phyloP scores from a whole-genome alignment of 805 yeast genomes.

The Yamadazyma insecticola region DNA sequence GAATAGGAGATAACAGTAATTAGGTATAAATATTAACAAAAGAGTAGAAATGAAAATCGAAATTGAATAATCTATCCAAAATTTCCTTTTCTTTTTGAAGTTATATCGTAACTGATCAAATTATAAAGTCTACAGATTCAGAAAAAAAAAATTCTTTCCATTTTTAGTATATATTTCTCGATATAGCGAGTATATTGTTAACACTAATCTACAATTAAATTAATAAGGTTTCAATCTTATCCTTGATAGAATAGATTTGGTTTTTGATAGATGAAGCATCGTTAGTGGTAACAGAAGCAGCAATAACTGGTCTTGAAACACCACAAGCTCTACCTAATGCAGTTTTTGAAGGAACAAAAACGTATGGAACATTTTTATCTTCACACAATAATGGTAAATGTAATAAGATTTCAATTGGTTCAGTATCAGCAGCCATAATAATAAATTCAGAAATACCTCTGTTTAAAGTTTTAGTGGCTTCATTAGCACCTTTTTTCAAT shows the following conservation, averaged over 20 bases:
- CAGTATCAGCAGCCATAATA: slow-evolving; percentile 99
- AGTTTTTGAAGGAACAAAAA: slow-evolving; percentile 96
- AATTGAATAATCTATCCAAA: too few relatives aligned
- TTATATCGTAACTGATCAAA: too few relatives aligned
- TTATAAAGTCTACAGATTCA: too few relatives aligned
- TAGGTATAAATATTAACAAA: background rate
- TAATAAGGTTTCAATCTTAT: slow-evolving; percentile 96
- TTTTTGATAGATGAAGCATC: slow-evolving; percentile 96
- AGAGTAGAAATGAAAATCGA: too few relatives aligned
- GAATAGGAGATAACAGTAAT: background rate
- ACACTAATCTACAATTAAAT: slow-evolving; percentile 34
- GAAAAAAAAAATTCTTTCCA: too few relatives aligned
- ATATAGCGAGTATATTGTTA: too few relatives aligned
- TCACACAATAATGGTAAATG: slow-evolving; percentile 97
- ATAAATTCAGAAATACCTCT: slow-evolving; percentile 99
- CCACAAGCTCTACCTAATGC: slow-evolving; percentile 99
- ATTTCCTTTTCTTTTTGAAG: too few relatives aligned
- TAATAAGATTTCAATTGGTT: slow-evolving; percentile 96
- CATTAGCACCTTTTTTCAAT: slow-evolving; percentile 99
- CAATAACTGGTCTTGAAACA: slow-evolving; percentile 98
- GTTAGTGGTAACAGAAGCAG: slow-evolving; percentile 97
- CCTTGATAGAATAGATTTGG: slow-evolving; percentile 97
- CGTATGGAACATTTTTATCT: slow-evolving; percentile 99
- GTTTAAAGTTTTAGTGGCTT: slow-evolving; percentile 98
- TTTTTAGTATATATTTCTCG: too few relatives aligned